These are phyloP conservation scores for Backusella psychrophila DNA, from an alignment of 192 early-diverging fungal species.

Conservation along the genomic window DNA sequence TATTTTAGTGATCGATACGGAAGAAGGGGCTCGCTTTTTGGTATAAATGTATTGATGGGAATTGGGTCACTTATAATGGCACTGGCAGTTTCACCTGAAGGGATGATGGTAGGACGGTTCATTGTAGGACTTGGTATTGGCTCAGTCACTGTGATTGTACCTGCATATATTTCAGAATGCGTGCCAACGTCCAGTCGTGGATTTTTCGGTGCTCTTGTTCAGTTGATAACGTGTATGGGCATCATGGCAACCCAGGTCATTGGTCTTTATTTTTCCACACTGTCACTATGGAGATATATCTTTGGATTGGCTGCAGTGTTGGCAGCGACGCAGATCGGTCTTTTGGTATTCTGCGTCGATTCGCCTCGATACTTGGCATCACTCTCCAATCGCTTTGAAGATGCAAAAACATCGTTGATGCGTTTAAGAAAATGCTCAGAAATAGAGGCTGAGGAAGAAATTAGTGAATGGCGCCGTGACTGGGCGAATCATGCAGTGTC, in stretches of 20 bases:
- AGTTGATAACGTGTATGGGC: constrained; percentile 80
- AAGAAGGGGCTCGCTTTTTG: constrained; percentile 62
- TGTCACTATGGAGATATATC: constrained; percentile 71
- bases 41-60: constrained; percentile 64
- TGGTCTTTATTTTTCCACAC: constrained; percentile 59
- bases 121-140: constrained; percentile 79
- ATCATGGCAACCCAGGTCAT: constrained; percentile 73
- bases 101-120: constrained; percentile 66
- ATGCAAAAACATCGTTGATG: constrained; percentile 53
- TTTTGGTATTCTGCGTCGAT: constrained; percentile 78
- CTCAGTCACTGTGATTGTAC: constrained; percentile 70
- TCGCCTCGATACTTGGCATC: constrained; percentile 70
- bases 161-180: constrained; percentile 79
- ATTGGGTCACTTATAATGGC: constrained; percentile 63
- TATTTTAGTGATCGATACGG: constrained; percentile 65
- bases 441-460: constrained; percentile 50
- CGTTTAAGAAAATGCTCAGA: constrained; percentile 47
- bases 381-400: constrained; percentile 42
- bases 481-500: constrained; percentile 28
- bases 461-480: constrained; percentile 46
- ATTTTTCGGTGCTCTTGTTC: constrained; percentile 77
- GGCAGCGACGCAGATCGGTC: constrained; percentile 58
- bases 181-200: constrained; percentile 70
- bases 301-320: constrained; percentile 59
- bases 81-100: constrained; percentile 45